phyloP scores from a whole-genome alignment of 2,329 filamentous ascomycete species.

The Diaporthe australafricana region DNA sequence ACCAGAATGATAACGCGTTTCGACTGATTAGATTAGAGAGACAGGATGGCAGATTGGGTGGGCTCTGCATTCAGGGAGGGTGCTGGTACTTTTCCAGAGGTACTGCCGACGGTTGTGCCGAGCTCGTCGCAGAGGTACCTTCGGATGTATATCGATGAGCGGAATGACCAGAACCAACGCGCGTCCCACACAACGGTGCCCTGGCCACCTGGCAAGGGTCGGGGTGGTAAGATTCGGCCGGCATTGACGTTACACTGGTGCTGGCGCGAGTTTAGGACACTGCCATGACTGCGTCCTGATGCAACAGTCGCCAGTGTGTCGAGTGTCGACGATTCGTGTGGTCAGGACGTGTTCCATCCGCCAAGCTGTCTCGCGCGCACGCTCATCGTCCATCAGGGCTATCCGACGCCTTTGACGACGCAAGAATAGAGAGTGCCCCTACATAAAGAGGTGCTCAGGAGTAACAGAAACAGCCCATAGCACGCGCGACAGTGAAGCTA shows the following conservation, averaged over 20 bases:
- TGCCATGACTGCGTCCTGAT: constrained; percentile 22
- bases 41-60: constrained; percentile 34
- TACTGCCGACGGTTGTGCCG: constrained; percentile 39
- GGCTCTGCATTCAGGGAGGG: constrained; percentile 10
- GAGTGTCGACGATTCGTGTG: constrained; percentile 34
- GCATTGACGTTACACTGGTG: constrained; percentile 31
- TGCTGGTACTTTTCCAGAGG: constrained; percentile 31
- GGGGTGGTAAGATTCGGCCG: constrained; percentile 23
- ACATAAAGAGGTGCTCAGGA: background rate
- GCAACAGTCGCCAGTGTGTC: constrained; percentile 27
- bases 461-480: background rate
- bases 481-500: background rate
- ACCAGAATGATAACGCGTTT: constrained; percentile 27
- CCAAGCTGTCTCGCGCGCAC: constrained; percentile 15
- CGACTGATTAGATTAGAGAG: constrained; percentile 30
- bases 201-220: constrained; percentile 30
- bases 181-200: constrained; percentile 34
- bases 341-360: constrained; percentile 28
- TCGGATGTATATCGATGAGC: background rate
- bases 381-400: background rate
- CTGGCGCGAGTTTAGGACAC: constrained; percentile 26
- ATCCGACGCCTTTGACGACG: background rate
- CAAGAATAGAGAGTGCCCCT: background rate
- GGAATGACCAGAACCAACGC: constrained; percentile 31
- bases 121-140: constrained; percentile 31